A percentile compares a stretch with the other conserved stretches of the same genome.
phyloP scores from a whole-genome alignment of 1,139 yeast genomes.

The Casaregolazyma suthepensis region DNA sequence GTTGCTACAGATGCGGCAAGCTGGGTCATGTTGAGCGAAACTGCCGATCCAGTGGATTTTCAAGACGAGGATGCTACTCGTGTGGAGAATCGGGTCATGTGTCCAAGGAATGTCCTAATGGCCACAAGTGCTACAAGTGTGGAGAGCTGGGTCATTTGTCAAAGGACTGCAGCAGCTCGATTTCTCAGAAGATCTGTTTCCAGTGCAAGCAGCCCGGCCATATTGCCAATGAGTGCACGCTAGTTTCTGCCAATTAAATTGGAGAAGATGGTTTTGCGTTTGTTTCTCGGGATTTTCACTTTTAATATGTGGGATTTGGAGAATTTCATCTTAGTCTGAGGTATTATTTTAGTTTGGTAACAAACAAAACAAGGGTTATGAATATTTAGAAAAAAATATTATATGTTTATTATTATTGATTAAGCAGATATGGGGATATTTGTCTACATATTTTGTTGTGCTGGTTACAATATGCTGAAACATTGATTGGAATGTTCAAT shows the following conservation, averaged over 20 bases:
- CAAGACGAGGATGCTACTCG: constrained; percentile 71
- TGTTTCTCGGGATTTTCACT: background rate
- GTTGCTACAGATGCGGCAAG: constrained; percentile 89
- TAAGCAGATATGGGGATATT: background rate
- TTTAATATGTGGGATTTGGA: background rate
- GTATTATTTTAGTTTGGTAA: background rate
- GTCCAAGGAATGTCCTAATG: constrained; percentile 33
- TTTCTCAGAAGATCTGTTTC: constrained; percentile 70
- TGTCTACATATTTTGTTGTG: background rate
- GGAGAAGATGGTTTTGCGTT: background rate
- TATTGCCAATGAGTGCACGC: constrained; percentile 77
- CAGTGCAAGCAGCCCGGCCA: constrained; percentile 90
- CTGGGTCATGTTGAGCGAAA: constrained; percentile 87
- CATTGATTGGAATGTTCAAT: background rate
- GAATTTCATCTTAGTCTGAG: background rate
- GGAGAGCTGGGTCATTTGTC: constrained; percentile 87
- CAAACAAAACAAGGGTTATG: background rate
- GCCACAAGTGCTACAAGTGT: constrained; percentile 79
- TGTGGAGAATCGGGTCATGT: constrained; percentile 85
- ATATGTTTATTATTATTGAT: background rate
- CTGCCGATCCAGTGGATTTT: constrained; percentile 42
- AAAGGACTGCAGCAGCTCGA: constrained; percentile 66
- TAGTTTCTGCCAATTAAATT: background rate
- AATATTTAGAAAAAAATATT: background rate
- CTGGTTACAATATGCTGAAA: background rate